Percentiles rank a stretch among this genome's conserved stretches.
These are phyloP conservation scores for Gracilaria vermiculophylla DNA, from an alignment of 23 red algal genomes.

Conservation along the genomic window DNA sequence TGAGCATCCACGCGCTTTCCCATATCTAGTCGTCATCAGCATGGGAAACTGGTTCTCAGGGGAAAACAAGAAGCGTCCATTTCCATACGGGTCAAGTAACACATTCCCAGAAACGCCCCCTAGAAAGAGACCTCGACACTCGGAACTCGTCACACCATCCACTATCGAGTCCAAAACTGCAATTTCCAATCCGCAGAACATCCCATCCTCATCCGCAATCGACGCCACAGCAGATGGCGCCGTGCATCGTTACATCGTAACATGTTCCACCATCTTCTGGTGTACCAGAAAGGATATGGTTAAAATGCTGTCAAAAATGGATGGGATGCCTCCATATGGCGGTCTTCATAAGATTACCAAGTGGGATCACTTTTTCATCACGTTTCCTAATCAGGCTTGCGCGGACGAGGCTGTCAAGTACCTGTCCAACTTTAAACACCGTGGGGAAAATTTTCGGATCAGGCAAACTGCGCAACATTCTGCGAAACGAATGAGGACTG, in stretches of 20 bases:
- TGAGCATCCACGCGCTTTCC: not conserved
- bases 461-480: constrained; percentile 32
- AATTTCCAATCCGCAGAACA: not conserved
- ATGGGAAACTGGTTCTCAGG: constrained; percentile 1
- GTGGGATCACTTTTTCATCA: constrained; percentile 72
- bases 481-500: constrained; percentile 45
- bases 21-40: not conserved
- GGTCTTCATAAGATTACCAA: constrained; percentile 59
- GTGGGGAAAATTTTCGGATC: constrained; percentile 10
- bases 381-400: constrained; percentile 45
- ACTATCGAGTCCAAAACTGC: constrained; percentile 19
- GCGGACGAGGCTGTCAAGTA: constrained; percentile 25
- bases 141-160: not conserved
- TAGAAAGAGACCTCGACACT: not conserved
- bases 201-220: not conserved
- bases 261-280: constrained; percentile 55
- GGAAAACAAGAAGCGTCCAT: not conserved
- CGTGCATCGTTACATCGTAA: constrained; percentile 55
- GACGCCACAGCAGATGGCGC: constrained; percentile 45
- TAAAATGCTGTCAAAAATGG: constrained; percentile 19
- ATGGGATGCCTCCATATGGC: constrained; percentile 44
- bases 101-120: not conserved
- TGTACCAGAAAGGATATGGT: constrained; percentile 52
- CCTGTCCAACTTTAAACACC: constrained; percentile 17
- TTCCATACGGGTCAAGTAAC: constrained; percentile 3